These are phyloP conservation scores for Gremmenia infestans DNA, from an alignment of 2,329 filamentous ascomycete species.

Conservation along the genomic window DNA sequence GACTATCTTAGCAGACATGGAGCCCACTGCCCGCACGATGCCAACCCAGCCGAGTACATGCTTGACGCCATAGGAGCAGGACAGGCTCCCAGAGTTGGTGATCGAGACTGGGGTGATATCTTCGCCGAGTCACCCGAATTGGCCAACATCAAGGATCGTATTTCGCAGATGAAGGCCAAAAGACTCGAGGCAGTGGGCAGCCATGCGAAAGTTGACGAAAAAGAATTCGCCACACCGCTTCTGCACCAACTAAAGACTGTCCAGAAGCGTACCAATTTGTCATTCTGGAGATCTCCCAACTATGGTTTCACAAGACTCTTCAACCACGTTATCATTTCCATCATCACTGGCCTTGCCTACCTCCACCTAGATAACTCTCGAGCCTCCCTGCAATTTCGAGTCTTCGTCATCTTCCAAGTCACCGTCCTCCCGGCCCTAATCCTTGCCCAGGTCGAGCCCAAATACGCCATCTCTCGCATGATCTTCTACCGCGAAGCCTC, in stretches of 20 bases:
- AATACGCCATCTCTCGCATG: slow-evolving; percentile 73
- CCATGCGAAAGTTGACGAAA: slow-evolving; percentile 42
- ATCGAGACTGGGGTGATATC: slow-evolving; percentile 58
- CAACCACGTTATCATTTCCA: slow-evolving; percentile 73
- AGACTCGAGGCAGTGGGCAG: slow-evolving; percentile 42
- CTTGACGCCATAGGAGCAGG: slow-evolving; percentile 60
- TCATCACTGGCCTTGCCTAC: slow-evolving; percentile 76
- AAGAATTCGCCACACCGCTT: slow-evolving; percentile 78
- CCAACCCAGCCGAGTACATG: slow-evolving; percentile 54
- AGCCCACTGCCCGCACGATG: slow-evolving; percentile 46
- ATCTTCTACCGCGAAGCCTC: slow-evolving; percentile 84
- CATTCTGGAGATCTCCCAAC: slow-evolving; percentile 82
- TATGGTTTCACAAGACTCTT: slow-evolving; percentile 86
- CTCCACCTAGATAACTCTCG: slow-evolving; percentile 72
- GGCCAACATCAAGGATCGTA: slow-evolving; percentile 49
- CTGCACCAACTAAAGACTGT: slow-evolving; percentile 76
- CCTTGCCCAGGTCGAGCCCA: slow-evolving; percentile 77
- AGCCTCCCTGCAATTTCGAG: slow-evolving; percentile 72
- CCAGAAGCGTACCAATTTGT: slow-evolving; percentile 64
- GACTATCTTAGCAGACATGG: slow-evolving; percentile 41
- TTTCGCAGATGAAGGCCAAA: slow-evolving; percentile 48
- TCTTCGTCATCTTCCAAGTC: slow-evolving; percentile 89
- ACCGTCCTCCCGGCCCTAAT: slow-evolving; percentile 80
- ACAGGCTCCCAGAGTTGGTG: slow-evolving; percentile 55
- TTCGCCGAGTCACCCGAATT: slow-evolving; percentile 56